Evolutionary conservation across 2,329 filamentous ascomycete species (phyloP), one percentile per base, ranked within the genome.

Genomic region (Arthrinium phaeospermum): DNA sequence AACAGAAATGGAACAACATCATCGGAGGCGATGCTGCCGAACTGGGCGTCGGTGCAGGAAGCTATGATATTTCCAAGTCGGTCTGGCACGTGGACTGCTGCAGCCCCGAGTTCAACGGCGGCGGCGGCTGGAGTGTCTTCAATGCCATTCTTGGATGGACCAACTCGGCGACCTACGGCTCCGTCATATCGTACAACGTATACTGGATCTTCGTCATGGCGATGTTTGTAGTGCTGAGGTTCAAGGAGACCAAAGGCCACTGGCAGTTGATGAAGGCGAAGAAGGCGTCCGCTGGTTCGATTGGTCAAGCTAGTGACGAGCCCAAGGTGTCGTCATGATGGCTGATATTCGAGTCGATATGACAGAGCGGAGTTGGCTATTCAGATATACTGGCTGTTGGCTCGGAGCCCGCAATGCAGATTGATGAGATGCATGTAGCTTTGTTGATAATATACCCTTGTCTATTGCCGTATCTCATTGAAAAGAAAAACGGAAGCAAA

Each of bases 21-120:
- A 86, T 91, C 37, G 91, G 91, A 14, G 88, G 90, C 3, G 87
- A 89, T 72, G 86, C 86, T 19, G 81, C 82, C 0, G 86, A 88
- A 74, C 77, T 86, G 22, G 86, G 86, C 46, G 77, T 77, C 30
- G 93, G 94, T 0, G 88, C 93, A 0, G 93, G 94, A 4, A 94
- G 92, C 0, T 96, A 96, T 81, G 92, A 96, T 77, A 94, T 96
- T 76, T 87, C 89, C 72, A 86, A 92, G 78, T 94, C 89, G 74
- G 92, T 96, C 30, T 96, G 94, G 93, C 93, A 96, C 78, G 89
- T 96, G 71, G 95, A 95, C 78, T 97, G 93, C 85, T 96, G 94
- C 81, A 95, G 90, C 77, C 92, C 94, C 0, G 84, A 90, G 70
- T 82, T 91, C 51, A 91, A 94, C 74, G 92, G 93, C 41, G 92